A percentile compares a stretch with the other conserved stretches of the same genome.
Conservation (phyloP, 177 flowering plant genomes). For the Tripterygium wilfordii region DNA sequence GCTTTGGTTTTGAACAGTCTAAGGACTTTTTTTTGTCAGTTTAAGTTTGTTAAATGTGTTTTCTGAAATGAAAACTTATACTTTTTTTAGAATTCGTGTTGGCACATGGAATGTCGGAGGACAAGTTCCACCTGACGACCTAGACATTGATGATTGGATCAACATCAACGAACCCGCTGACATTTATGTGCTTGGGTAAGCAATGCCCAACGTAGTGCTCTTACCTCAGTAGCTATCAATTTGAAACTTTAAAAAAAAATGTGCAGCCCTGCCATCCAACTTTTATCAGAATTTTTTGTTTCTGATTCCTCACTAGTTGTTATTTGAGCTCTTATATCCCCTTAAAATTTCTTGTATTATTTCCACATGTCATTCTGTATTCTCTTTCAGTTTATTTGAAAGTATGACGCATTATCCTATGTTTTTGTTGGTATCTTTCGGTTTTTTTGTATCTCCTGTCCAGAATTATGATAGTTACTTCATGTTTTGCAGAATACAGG, state of each 20-base stretch:
- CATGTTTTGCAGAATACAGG: constrained; percentile 68
- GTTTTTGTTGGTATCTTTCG: background rate
- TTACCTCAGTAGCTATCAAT: background rate
- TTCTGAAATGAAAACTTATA: too few relatives aligned
- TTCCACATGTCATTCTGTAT: too few relatives aligned
- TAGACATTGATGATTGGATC: constrained; percentile 82
- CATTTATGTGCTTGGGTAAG: constrained; percentile 91
- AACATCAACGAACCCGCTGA: constrained; percentile 68
- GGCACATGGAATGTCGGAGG: constrained; percentile 99
- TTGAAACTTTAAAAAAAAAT: background rate
- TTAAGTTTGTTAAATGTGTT: too few relatives aligned
- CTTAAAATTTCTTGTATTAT: too few relatives aligned
- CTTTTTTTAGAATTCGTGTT: constrained; percentile 54
- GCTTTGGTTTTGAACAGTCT: too few relatives aligned
- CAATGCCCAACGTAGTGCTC: constrained; percentile 5
- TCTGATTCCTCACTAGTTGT: background rate
- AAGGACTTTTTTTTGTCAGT: background rate
- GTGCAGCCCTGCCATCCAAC: background rate
- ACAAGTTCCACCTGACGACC: constrained; percentile 67
- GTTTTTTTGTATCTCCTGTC: background rate
- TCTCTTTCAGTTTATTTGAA: background rate
- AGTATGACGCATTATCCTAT: too few relatives aligned
- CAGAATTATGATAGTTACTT: constrained; percentile 5
- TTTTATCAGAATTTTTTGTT: too few relatives aligned
- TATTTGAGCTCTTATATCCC: too few relatives aligned